Base-by-base conservation (phyloP, 768 basidiomycete genomes). In the Mycena rosella region DNA sequence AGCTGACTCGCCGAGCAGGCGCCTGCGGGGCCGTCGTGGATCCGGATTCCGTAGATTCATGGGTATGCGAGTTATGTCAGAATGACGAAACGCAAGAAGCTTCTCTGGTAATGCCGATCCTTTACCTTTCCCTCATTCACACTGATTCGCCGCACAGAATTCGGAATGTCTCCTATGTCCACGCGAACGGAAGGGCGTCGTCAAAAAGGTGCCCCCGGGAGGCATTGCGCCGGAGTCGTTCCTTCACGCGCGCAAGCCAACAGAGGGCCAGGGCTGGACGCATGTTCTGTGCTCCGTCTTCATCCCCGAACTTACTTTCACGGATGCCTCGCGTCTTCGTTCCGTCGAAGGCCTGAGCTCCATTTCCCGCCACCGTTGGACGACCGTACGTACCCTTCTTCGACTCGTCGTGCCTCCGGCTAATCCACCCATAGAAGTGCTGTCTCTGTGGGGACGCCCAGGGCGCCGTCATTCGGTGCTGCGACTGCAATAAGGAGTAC, bases 221-320 rank as follows among this genome's bases (percentile, higher is more conserved):
- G 80, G 82, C 57, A 86, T 88, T 44, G 81, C 87, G 6, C 72
- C 87, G 6, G 88, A 91, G 72, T 86, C 84, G 32, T 96, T 86
- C 75, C 80, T 96, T 63, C 86, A 94, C 61, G 88, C 89, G 45
- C 89, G 88, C 75, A 97, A 96, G 75, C 94, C 94, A 9, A 97
- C 96, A 0, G 96, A 98, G 81, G 94, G 95, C 13, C 92, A 95
- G 77, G 91, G 92, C 62, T 98, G 96, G 96, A 90, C 90, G 0
- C 97, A 99, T 76, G 84, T 96, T 34, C 79, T 98, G 5, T 99
- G 97, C 81, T 88, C 96, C 3, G 89, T 94, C 1, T 98, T 95
- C 80, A 88, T 90, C 30, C 91, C 91, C 5, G 96, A 98, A 73
- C 80, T 96, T n/a, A 85, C 81, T 5, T 97, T 93, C 77, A 90